These are phyloP conservation scores for Planoprotostelium fungivorum DNA, from an alignment of 78 protist species.

Conservation along the genomic window DNA sequence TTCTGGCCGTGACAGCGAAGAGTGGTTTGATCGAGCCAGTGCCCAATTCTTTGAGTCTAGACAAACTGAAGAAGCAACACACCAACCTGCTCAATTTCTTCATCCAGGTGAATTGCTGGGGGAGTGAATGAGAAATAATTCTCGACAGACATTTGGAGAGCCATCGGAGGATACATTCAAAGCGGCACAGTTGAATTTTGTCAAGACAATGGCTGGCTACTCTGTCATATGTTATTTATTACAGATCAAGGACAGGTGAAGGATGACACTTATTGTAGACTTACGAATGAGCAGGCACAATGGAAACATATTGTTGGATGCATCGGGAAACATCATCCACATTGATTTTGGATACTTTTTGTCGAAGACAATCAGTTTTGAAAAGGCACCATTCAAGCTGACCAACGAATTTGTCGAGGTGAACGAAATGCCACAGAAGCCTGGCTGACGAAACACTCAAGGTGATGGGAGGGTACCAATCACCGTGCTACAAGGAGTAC, in stretches of 20 bases:
- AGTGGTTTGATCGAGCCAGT: conserved; percentile 77
- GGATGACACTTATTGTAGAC: not conserved
- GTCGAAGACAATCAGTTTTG: conserved; percentile 67
- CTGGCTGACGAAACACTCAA: no score
- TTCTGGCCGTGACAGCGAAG: conserved; percentile 69
- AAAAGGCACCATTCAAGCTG: conserved; percentile 77
- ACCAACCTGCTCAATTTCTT: conserved; percentile 15
- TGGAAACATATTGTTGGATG: conserved; percentile 70
- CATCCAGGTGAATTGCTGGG: conserved; percentile 28
- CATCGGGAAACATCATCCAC: conserved; percentile 66
- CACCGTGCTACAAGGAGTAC: conserved; percentile 4
- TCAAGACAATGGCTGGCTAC: conserved; percentile 74
- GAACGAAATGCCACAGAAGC: not conserved
- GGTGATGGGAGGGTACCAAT: not conserved
- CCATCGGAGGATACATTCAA: not conserved
- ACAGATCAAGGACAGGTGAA: conserved; percentile 79
- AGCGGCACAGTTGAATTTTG: conserved; percentile 65
- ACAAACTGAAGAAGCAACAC: conserved; percentile 69
- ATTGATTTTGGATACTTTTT: conserved; percentile 78
- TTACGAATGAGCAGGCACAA: conserved; percentile 39
- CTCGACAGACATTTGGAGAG: not conserved
- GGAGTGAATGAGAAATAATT: conserved; percentile 36
- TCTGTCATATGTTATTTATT: conserved; percentile 74
- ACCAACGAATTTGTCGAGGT: conserved; percentile 61
- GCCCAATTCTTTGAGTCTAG: conserved; percentile 75